Percentiles rank a stretch among this genome's conserved stretches.
These are phyloP conservation scores for Immersiella caudata DNA, from an alignment of 495 filamentous ascomycete species.

Conservation along the genomic window DNA sequence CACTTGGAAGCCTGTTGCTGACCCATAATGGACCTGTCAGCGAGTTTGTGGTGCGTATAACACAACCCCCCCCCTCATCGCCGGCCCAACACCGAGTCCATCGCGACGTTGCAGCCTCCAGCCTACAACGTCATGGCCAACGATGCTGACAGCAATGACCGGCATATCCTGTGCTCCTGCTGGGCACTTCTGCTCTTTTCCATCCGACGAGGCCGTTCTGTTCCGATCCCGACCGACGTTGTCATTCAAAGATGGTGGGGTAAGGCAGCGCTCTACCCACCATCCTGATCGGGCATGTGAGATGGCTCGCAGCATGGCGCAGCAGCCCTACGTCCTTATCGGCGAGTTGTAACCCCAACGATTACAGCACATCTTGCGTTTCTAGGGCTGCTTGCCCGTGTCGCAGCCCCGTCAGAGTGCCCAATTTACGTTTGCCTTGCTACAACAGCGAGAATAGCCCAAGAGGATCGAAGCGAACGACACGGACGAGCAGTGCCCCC, in stretches of 20 bases:
- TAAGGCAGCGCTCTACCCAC: conserved; percentile 1
- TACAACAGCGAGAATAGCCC: not conserved
- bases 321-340: not conserved
- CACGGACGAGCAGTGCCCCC: not conserved
- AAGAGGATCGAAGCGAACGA: conserved; percentile 1
- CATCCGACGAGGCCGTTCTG: not conserved
- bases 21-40: not conserved
- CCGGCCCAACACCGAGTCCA: not conserved
- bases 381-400: conserved; percentile 6
- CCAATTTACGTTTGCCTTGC: conserved; percentile 6
- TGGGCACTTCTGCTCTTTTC: not conserved
- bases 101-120: not conserved
- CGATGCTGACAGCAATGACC: conserved; percentile 10
- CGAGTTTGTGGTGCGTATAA: not conserved
- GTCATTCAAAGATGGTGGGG: not conserved
- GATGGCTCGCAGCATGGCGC: conserved; percentile 12
- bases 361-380: not conserved
- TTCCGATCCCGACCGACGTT: conserved; percentile 1
- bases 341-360: not conserved
- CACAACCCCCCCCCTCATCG: not conserved
- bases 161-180: not conserved
- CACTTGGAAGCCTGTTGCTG: not conserved
- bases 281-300: conserved; percentile 27
- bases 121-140: conserved; percentile 10
- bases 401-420: not conserved